Conservation (phyloP, 2,329 filamentous ascomycete species). For the Colletotrichum tofieldiae region DNA sequence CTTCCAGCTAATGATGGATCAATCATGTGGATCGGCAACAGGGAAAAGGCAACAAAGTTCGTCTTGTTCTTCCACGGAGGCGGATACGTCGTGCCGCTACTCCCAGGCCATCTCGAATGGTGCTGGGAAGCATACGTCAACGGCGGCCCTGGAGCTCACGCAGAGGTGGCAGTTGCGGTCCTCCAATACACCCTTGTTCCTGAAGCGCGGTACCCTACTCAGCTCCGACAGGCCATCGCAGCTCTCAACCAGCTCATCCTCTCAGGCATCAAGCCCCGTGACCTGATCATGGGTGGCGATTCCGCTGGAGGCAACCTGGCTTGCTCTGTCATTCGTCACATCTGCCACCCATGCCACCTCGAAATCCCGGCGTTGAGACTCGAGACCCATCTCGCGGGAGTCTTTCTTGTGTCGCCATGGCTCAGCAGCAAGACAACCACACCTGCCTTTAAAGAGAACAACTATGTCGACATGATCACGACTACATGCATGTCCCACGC, state of each 20-base stretch:
- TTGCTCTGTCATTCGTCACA: conserved; percentile 51
- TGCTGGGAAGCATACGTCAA: conserved; percentile 48
- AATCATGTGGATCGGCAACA: conserved; percentile 51
- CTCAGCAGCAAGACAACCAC: conserved; percentile 45
- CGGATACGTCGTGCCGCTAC: conserved; percentile 47
- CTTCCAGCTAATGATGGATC: conserved; percentile 39
- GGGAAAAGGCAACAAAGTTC: conserved; percentile 47
- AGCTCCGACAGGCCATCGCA: conserved; percentile 41
- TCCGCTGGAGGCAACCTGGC: conserved; percentile 56
- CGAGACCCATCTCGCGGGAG: conserved; percentile 49
- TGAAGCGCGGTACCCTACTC: conserved; percentile 37
- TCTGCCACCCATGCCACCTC: conserved; percentile 51
- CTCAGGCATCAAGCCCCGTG: conserved; percentile 48
- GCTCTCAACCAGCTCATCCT: conserved; percentile 51
- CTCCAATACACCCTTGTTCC: conserved; percentile 43
- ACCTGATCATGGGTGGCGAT: conserved; percentile 55
- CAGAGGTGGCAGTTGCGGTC: conserved; percentile 40
- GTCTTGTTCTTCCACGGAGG: conserved; percentile 53
- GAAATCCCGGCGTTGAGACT: conserved; percentile 46
- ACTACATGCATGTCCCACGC: conserved; percentile 26
- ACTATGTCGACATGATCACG: conserved; percentile 54
- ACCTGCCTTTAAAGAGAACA: conserved; percentile 49
- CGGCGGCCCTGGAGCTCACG: conserved; percentile 21
- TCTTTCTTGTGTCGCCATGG: conserved; percentile 54
- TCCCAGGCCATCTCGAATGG: conserved; percentile 48